These are phyloP conservation scores for Hypomyces rosellus DNA, from an alignment of 2,329 filamentous ascomycete genomes.

Conservation along the genomic window DNA sequence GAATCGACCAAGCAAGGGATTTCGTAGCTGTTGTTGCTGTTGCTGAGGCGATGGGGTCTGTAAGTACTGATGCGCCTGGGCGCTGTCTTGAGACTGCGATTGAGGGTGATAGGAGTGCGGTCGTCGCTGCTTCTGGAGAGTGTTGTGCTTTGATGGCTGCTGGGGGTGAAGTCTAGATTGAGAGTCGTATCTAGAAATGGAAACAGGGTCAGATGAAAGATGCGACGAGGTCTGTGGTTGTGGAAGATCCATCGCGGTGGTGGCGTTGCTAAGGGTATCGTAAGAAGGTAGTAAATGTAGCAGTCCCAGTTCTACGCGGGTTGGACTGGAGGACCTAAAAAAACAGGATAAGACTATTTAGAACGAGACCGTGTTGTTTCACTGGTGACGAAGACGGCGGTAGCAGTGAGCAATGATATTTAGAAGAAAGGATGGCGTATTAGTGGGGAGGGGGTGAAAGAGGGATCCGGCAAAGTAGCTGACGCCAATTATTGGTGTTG, in stretches of 20 bases:
- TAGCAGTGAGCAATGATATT: neutral
- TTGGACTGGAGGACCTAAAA: neutral
- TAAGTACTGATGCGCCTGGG: neutral
- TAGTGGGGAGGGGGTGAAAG: neutral
- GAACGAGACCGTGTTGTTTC: neutral
- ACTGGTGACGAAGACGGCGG: neutral
- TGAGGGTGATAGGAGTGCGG: slow-evolving; percentile 9
- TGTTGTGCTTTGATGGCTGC: neutral
- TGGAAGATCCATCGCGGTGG: slow-evolving; percentile 27
- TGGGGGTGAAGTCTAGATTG: neutral
- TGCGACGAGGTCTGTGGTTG: slow-evolving; percentile 15
- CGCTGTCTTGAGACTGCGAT: slow-evolving; percentile 3
- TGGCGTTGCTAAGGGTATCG: slow-evolving; percentile 2
- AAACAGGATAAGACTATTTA: no score
- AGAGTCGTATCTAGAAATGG: slow-evolving; percentile 6
- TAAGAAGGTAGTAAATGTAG: neutral
- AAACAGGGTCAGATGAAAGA: slow-evolving; percentile 17
- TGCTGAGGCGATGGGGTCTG: slow-evolving; percentile 9
- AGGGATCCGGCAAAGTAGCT: neutral
- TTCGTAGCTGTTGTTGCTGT: slow-evolving; percentile 10
- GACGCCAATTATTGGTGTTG: slow-evolving; percentile 1
- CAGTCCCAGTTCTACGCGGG: neutral
- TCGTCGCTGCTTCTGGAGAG: slow-evolving; percentile 4
- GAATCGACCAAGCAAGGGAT: slow-evolving; percentile 44
- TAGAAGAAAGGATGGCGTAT: neutral